Percentiles rank a stretch among this genome's conserved stretches.
These are phyloP conservation scores for Hibiscus mutabilis DNA, from an alignment of 345 rosid species.

Conservation along the genomic window DNA sequence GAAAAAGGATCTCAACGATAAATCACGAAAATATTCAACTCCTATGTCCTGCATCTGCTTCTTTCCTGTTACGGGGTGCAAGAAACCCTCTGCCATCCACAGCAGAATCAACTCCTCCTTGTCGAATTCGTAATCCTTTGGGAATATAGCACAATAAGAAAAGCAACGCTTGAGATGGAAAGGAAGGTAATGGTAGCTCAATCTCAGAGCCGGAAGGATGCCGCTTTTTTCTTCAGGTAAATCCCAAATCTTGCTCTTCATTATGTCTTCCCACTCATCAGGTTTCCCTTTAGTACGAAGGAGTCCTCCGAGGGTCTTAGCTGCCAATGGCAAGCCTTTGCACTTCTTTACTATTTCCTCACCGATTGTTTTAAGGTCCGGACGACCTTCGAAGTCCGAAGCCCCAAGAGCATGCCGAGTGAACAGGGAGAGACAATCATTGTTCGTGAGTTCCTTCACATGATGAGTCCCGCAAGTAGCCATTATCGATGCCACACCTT, in stretches of 20 bases:
- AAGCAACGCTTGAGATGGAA: slow-evolving; percentile 19
- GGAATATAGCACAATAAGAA: slow-evolving; percentile 17
- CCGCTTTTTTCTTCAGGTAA: slow-evolving; percentile 2
- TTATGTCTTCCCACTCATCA: slow-evolving; percentile 10
- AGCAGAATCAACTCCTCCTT: slow-evolving; percentile 10
- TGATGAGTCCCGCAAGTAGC: neutral
- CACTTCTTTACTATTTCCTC: slow-evolving; percentile 16
- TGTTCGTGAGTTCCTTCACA: neutral
- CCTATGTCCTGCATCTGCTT: slow-evolving; percentile 3
- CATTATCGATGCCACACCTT: neutral
- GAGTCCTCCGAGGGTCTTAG: slow-evolving; percentile 19
- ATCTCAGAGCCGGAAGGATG: slow-evolving; percentile 3
- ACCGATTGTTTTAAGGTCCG: neutral
- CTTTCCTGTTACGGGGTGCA: neutral
- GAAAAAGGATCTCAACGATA: neutral
- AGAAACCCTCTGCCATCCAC: slow-evolving; percentile 28
- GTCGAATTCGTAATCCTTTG: slow-evolving; percentile 8
- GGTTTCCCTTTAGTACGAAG: neutral
- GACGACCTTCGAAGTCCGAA: neutral
- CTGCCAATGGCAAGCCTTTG: slow-evolving; percentile 27
- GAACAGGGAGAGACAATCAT: slow-evolving; percentile 10
- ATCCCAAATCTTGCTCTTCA: slow-evolving; percentile 24
- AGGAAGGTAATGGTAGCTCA: slow-evolving; percentile 25
- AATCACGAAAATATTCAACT: neutral
- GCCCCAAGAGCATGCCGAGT: slow-evolving; percentile 7